Evolutionary conservation across 306 rosid species (phyloP).

Genomic region (Gastrolobium bilobum): DNA sequence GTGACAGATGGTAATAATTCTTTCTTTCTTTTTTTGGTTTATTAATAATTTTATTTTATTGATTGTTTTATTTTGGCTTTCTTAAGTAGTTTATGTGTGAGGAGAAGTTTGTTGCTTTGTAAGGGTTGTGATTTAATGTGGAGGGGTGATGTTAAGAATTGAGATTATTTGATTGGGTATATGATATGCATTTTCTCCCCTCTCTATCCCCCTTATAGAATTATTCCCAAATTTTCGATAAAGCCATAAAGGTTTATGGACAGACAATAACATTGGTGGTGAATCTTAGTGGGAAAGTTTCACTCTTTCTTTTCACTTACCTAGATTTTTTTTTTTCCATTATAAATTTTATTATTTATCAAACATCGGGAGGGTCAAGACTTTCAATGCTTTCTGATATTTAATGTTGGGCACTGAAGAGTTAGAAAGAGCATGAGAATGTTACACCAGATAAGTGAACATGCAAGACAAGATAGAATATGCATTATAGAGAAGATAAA

Average conservation of each 20-base stretch:
- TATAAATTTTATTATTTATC: not conserved
- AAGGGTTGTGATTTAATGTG: slow-evolving; percentile 30
- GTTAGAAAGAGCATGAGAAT: too few species aligned
- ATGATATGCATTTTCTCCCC: not conserved
- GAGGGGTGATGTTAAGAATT: slow-evolving; percentile 23
- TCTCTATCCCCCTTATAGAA: not conserved
- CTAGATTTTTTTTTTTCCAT: not conserved
- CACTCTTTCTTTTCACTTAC: not conserved
- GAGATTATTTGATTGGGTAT: slow-evolving; percentile 1
- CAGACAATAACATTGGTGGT: slow-evolving; percentile 27
- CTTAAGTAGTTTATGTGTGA: slow-evolving; percentile 19
- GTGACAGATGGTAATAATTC: slow-evolving; percentile 72
- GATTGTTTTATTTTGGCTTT: not conserved
- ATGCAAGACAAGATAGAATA: too few species aligned
- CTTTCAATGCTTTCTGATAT: too few species aligned
- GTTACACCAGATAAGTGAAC: too few species aligned
- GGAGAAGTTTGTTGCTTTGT: slow-evolving; percentile 19
- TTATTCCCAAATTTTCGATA: not conserved
- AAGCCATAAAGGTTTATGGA: not conserved
- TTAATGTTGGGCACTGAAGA: too few species aligned
- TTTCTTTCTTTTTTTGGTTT: not conserved
- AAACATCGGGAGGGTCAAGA: too few species aligned
- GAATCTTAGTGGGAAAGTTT: not conserved
- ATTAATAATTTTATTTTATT: not conserved
- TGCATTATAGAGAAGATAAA: too few species aligned